Base-by-base conservation (phyloP, 2,329 filamentous ascomycete species). In the Ascochyta lentis region DNA sequence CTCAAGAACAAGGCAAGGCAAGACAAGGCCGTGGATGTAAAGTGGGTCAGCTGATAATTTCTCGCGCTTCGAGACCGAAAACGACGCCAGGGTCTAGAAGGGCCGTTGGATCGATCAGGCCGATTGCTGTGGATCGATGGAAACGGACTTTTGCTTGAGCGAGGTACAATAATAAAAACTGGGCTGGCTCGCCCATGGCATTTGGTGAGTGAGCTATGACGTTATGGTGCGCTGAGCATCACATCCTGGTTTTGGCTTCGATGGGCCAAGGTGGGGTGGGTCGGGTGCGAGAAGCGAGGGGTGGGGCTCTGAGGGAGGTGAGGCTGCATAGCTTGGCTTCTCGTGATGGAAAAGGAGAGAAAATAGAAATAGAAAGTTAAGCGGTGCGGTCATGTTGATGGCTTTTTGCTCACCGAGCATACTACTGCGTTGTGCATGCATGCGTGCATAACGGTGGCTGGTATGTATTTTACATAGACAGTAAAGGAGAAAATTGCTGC, bases 81-180 rank as follows among this genome's bases (percentile, higher is more conserved):
- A 46, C 42, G 42, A 46, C 47, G 31, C 16, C 19, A 56, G 47
- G 53, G 53, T 51, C 53, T 56, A 38, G 47, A 56, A 51, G 38
- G 43, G 53, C 47, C 53, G 26, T 16, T 51, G 33, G 15, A 51
- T 51, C 53, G 53, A 56, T 56, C 53, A 43, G 16, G 27, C 37
- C 10, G 39, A 42, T 47, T 56, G 53, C 47, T 22, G 53, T 55
- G 47, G 53, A 56, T 56, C 53, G 53, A 5, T 19, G 6, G 19
- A 19, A 19, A 19, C 2, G 19, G 19, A 19, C 19, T 19, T 19
- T 19, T 19, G 19, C 19, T 19, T 19, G 19, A 19, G 19, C 3
- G 19, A 19, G 19, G 19, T 19, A 19, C 19, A 19, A 19, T 19
- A 19, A 19, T 19, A 38, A 50, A 50, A 38, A 56, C 41, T 47